Evolutionary conservation across 176 grass and related monocot species (phyloP).

Genomic region (Carex kokanica): DNA sequence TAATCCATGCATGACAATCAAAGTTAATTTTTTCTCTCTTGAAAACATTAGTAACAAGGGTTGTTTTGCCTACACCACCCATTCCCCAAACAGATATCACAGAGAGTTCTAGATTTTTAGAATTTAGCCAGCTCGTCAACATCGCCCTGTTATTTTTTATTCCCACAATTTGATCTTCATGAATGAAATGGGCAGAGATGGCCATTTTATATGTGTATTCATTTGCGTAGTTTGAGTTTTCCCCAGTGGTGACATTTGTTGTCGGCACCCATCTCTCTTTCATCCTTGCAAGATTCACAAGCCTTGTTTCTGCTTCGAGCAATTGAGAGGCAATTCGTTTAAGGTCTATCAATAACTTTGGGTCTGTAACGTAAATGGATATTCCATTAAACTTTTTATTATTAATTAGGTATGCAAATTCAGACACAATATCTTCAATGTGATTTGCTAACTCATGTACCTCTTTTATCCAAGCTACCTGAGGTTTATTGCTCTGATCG

Average conservation of each 20-base stretch:
- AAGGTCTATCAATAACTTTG: background rate
- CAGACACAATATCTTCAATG: conserved; percentile 38
- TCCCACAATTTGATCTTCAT: conserved; percentile 42
- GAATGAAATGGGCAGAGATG: conserved; percentile 10
- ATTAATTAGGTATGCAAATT: conserved; percentile 20
- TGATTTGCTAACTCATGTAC: conserved; percentile 27
- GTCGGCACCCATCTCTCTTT: background rate
- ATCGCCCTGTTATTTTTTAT: background rate
- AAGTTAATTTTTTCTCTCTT: background rate
- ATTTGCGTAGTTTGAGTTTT: too few relatives aligned
- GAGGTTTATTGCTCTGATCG: background rate
- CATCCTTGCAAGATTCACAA: background rate
- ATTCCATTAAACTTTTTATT: background rate
- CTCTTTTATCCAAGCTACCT: conserved; percentile 14
- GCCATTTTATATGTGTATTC: background rate
- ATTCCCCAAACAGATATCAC: conserved; percentile 42
- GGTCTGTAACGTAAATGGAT: background rate
- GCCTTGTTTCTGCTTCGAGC: background rate
- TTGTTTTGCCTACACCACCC: conserved; percentile 56
- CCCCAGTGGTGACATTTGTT: background rate
- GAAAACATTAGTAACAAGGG: conserved; percentile 39
- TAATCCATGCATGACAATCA: conserved; percentile 16
- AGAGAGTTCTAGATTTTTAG: background rate
- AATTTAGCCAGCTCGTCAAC: conserved; percentile 10
- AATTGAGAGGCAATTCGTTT: conserved; percentile 24